Evolutionary conservation across 305 asterid genomes (phyloP).

Genomic region (Fraxinus albicans): DNA sequence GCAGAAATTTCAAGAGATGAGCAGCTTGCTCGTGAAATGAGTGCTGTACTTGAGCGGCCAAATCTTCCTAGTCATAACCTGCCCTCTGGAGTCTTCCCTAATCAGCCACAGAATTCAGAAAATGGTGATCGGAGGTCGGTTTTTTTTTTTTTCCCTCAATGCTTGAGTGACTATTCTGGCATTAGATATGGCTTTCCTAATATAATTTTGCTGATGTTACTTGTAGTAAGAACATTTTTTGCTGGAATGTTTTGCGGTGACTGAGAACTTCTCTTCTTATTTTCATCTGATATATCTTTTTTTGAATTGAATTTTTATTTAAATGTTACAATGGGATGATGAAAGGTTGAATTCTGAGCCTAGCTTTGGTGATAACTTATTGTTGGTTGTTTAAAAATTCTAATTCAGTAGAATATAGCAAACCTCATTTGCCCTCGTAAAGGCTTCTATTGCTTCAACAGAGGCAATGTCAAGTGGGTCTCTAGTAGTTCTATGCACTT

Average conservation of each 20-base stretch:
- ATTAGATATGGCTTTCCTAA: not conserved
- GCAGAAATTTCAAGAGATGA: conserved; percentile 70
- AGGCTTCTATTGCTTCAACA: not conserved
- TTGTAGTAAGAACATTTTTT: not conserved
- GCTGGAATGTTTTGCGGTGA: not conserved
- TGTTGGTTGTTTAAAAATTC: not conserved
- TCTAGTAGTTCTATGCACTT: not conserved
- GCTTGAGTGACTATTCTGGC: not conserved
- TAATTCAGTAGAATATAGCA: not conserved
- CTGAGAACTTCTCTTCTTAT: not conserved
- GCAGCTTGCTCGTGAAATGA: conserved; percentile 78
- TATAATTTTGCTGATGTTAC: conserved; percentile 4
- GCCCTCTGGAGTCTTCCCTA: conserved; percentile 54
- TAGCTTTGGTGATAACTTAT: not conserved
- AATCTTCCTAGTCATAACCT: conserved; percentile 59
- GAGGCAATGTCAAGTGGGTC: not conserved
- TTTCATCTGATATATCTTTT: not conserved
- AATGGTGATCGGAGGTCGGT: conserved; percentile 69
- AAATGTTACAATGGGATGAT: not conserved
- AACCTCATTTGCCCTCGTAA: not conserved
- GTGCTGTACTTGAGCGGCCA: conserved; percentile 57
- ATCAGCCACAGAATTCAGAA: conserved; percentile 56
- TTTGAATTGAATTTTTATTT: not conserved
- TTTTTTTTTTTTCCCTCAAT: not conserved
- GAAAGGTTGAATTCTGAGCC: not conserved